Conservation (phyloP, 192 early-diverging fungal genomes). For the Obelidium mucronatum region DNA sequence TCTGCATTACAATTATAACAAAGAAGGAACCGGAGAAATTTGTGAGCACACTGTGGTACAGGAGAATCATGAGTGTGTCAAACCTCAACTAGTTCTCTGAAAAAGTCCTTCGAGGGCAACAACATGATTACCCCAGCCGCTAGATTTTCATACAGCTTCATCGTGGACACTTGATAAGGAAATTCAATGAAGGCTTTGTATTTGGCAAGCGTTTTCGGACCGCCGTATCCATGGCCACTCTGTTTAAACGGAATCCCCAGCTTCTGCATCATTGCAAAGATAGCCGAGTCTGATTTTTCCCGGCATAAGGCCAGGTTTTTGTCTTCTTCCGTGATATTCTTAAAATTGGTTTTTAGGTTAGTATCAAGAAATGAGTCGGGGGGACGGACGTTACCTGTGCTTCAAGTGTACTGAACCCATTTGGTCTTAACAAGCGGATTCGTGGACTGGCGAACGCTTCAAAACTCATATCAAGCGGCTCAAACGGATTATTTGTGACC, state of each 20-base stretch:
- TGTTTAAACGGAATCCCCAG: constrained; percentile 33
- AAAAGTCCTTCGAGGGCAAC: constrained; percentile 31
- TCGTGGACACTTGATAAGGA: constrained; percentile 30
- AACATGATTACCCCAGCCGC: constrained; percentile 30
- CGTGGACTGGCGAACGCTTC: constrained; percentile 18
- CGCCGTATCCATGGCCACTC: constrained; percentile 21
- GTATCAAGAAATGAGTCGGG: no score
- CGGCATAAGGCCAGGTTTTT: constrained; percentile 5
- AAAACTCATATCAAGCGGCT: constrained; percentile 23
- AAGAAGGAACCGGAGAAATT: no score
- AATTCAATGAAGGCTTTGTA: constrained; percentile 33
- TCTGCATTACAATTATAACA: no score
- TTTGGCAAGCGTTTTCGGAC: constrained; percentile 30
- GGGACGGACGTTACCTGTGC: no score
- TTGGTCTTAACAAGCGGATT: constrained; percentile 16
- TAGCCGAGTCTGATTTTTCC: constrained; percentile 10
- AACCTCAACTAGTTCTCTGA: constrained; percentile 29
- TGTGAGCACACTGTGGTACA: no score
- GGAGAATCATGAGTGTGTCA: no score
- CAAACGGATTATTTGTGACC: constrained; percentile 36
- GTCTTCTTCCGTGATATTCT: constrained; percentile 13
- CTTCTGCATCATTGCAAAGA: constrained; percentile 24
- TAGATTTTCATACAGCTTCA: constrained; percentile 39
- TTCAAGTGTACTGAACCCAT: background rate
- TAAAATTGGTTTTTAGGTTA: no score